A percentile compares a stretch with the other conserved stretches of the same genome.
phyloP scores from a whole-genome alignment of 1,284 basidiomycete genomes.

The Leccinum solheimii region DNA sequence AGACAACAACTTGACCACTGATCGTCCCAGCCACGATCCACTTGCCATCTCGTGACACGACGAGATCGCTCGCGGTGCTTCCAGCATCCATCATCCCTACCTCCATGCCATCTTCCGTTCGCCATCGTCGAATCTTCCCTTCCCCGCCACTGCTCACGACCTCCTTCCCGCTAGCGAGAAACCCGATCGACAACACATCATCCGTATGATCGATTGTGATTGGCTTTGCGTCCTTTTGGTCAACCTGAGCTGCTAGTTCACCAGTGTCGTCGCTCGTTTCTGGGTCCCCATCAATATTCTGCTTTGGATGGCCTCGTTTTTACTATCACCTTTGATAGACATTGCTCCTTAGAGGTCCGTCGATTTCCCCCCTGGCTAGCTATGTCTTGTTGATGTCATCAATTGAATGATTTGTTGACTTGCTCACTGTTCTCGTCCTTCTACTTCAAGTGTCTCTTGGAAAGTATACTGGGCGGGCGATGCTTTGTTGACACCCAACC shows the following conservation, averaged over 20 bases:
- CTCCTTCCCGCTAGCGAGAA: not conserved
- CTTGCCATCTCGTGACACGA: not conserved
- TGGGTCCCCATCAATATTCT: not conserved
- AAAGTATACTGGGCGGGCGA: not conserved
- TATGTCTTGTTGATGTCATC: no score
- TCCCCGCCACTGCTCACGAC: not conserved
- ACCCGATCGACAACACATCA: no score
- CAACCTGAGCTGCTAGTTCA: no score
- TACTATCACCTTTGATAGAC: not conserved
- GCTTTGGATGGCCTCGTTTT: not conserved
- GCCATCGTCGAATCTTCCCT: not conserved
- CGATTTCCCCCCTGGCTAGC: not conserved
- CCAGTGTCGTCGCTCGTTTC: not conserved
- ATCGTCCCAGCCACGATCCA: not conserved
- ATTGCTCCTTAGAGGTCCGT: not conserved
- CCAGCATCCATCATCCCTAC: not conserved
- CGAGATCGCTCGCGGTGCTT: not conserved
- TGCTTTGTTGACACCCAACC: no score
- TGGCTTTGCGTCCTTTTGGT: no score
- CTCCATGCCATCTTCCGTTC: not conserved
- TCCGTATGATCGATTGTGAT: no score
- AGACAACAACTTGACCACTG: not conserved
- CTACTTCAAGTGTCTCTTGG: not conserved
- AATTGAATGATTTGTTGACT: not conserved
- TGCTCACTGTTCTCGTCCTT: not conserved